phyloP scores from a whole-genome alignment of 2,329 filamentous ascomycete genomes.

The Apiospora marii region DNA sequence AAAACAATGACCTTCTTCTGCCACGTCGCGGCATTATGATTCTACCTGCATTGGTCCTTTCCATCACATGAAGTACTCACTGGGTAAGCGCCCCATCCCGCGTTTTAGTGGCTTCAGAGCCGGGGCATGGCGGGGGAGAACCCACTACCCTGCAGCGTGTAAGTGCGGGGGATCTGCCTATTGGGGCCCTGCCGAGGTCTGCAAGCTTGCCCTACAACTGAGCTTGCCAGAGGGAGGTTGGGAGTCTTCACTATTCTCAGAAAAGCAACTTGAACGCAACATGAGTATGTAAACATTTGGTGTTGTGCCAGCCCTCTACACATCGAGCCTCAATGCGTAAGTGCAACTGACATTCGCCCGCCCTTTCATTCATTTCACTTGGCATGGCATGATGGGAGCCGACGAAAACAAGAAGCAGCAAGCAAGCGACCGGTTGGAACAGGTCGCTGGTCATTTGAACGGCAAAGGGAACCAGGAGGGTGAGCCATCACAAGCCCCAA shows the following conservation, averaged over 20 bases:
- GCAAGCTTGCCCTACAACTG: not conserved
- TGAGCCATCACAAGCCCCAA: not conserved
- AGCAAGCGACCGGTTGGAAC: constrained; percentile 53
- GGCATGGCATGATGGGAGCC: constrained; percentile 6
- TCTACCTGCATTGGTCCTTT: too few species aligned
- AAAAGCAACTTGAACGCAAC: not conserved
- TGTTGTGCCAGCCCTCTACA: too few species aligned
- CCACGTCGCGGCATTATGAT: too few species aligned
- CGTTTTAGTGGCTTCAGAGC: not conserved
- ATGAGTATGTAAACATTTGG: not conserved
- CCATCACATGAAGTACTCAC: too few species aligned
- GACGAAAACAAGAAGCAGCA: constrained; percentile 26
- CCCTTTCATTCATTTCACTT: not conserved
- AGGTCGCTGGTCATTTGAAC: constrained; percentile 54
- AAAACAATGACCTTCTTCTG: too few species aligned
- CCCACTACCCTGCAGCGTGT: not conserved
- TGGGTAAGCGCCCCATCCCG: not conserved
- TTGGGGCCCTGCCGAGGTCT: not conserved
- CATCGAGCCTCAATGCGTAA: not conserved
- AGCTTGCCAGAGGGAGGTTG: not conserved
- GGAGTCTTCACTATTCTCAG: not conserved
- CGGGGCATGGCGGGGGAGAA: not conserved
- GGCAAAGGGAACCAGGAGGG: not conserved
- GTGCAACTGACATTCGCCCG: not conserved
- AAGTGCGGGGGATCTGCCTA: constrained; percentile 4